These are phyloP conservation scores for Boletus subparvulus DNA, from an alignment of 768 basidiomycete genomes.

Conservation along the genomic window DNA sequence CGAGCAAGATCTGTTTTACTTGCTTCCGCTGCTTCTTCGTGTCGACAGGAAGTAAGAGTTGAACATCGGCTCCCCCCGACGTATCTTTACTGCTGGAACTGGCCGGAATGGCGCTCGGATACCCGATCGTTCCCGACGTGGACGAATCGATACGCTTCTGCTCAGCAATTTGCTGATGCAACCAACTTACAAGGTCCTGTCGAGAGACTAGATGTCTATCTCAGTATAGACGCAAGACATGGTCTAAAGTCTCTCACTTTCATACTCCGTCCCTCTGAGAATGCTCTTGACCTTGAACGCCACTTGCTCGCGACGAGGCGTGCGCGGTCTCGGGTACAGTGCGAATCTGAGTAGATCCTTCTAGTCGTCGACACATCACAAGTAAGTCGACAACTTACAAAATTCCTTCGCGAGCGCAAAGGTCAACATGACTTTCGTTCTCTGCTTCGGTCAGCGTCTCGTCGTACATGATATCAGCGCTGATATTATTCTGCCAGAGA, in stretches of 20 bases:
- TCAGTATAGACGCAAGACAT: conserved; percentile 3
- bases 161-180: conserved; percentile 75
- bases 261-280: conserved; percentile 72
- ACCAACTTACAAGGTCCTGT: conserved; percentile 70
- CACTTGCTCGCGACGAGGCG: conserved; percentile 54
- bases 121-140: conserved; percentile 54
- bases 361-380: conserved; percentile 22
- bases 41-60: conserved; percentile 67
- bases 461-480: conserved; percentile 88
- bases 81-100: conserved; percentile 36
- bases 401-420: conserved; percentile 80
- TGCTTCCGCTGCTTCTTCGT: conserved; percentile 73
- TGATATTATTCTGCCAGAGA: conserved; percentile 80
- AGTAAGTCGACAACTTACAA: conserved; percentile 48
- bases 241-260: conserved; percentile 44
- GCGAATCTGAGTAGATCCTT: conserved; percentile 51
- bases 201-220: conserved; percentile 47
- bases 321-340: conserved; percentile 54
- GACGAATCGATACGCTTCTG: conserved; percentile 72
- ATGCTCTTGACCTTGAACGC: conserved; percentile 85
- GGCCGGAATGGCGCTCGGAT: conserved; percentile 39
- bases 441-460: conserved; percentile 60
- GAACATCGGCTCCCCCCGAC: conserved; percentile 46
- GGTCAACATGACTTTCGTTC: conserved; percentile 63
- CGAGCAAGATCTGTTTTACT: conserved; percentile 65